phyloP scores from a whole-genome alignment of 2,329 filamentous ascomycete species.

The Calonectria pauciramosa region DNA sequence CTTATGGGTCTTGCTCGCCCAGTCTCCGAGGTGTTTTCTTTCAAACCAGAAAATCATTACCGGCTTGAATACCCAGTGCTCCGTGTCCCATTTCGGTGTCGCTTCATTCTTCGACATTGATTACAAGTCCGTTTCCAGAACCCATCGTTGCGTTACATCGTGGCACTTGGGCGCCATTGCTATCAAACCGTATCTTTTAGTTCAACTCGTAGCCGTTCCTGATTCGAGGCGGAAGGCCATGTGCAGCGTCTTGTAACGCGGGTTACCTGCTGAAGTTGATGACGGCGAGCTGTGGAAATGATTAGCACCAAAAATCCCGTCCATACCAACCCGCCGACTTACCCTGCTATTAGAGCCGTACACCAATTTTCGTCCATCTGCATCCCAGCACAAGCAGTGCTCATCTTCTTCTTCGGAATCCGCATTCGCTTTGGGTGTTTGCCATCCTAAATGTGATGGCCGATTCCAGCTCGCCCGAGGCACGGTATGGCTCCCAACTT shows the following conservation, averaged over 20 bases:
- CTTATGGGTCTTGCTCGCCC: conserved; percentile 21
- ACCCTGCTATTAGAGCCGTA: conserved; percentile 75
- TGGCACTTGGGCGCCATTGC: conserved; percentile 10
- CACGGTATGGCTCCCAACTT: conserved; percentile 69
- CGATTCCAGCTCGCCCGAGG: conserved; percentile 73
- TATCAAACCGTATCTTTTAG: conserved; percentile 5
- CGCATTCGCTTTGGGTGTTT: conserved; percentile 67
- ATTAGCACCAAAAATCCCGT: conserved; percentile 25
- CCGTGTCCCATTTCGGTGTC: conserved; percentile 16
- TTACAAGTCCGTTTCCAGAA: conserved; percentile 2
- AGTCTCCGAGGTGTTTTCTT: conserved; percentile 15
- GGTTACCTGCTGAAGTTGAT: conserved; percentile 63
- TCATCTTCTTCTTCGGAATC: conserved; percentile 71
- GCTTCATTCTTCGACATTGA: conserved; percentile 16
- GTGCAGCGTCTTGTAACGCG: not conserved
- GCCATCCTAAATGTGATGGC: conserved; percentile 68
- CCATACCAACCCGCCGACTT: conserved; percentile 51
- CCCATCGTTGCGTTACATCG: conserved; percentile 11
- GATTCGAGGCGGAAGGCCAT: not conserved
- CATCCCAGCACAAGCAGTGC: conserved; percentile 74
- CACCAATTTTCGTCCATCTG: conserved; percentile 71
- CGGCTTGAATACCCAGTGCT: conserved; percentile 21
- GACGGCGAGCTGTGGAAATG: conserved; percentile 58
- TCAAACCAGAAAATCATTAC: conserved; percentile 38
- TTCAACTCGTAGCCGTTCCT: conserved; percentile 1